A percentile compares a stretch with the other conserved stretches of the same genome.
Conservation (phyloP, 2,329 filamentous ascomycete species). For the Drechslerella stenobrocha region DNA sequence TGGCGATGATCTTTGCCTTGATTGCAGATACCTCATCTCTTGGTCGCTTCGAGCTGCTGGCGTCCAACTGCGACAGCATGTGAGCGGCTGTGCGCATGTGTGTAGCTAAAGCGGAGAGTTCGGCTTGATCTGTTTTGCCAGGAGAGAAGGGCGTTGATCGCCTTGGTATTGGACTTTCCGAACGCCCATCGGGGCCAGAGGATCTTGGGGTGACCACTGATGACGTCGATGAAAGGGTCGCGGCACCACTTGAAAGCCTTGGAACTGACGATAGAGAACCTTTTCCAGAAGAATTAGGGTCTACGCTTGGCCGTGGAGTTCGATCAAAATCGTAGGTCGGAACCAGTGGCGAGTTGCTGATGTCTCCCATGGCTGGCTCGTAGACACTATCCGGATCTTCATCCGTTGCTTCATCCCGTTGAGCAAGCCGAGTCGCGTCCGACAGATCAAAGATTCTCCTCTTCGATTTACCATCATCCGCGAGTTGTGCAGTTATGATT, state of each 20-base stretch:
- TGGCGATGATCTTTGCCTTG: slow-evolving; percentile 82
- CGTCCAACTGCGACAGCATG: slow-evolving; percentile 81
- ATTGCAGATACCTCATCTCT: slow-evolving; percentile 81
- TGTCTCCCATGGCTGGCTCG: slow-evolving; percentile 76
- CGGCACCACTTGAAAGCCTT: slow-evolving; percentile 66
- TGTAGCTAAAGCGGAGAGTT: slow-evolving; percentile 79
- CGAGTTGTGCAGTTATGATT: slow-evolving; percentile 64
- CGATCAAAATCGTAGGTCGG: slow-evolving; percentile 62
- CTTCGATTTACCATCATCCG: slow-evolving; percentile 60
- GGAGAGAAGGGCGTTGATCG: slow-evolving; percentile 61
- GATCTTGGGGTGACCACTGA: slow-evolving; percentile 69
- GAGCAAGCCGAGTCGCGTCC: slow-evolving; percentile 63
- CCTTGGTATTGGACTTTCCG: slow-evolving; percentile 30
- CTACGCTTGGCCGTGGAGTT: slow-evolving; percentile 54
- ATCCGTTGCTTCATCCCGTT: slow-evolving; percentile 57
- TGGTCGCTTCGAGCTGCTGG: slow-evolving; percentile 77
- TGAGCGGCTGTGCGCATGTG: slow-evolving; percentile 86
- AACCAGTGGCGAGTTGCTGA: slow-evolving; percentile 72
- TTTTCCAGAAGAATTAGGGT: slow-evolving; percentile 46
- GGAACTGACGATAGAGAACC: slow-evolving; percentile 40
- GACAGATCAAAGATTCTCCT: slow-evolving; percentile 70
- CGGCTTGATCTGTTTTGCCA: slow-evolving; percentile 69
- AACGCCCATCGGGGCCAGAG: slow-evolving; percentile 61
- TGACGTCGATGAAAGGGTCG: slow-evolving; percentile 64
- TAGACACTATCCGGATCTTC: slow-evolving; percentile 72